Percentiles rank a stretch among this genome's conserved stretches.
phyloP scores from a whole-genome alignment of 139 green algal genomes.

The Deuterostichococcus epilithicus region DNA sequence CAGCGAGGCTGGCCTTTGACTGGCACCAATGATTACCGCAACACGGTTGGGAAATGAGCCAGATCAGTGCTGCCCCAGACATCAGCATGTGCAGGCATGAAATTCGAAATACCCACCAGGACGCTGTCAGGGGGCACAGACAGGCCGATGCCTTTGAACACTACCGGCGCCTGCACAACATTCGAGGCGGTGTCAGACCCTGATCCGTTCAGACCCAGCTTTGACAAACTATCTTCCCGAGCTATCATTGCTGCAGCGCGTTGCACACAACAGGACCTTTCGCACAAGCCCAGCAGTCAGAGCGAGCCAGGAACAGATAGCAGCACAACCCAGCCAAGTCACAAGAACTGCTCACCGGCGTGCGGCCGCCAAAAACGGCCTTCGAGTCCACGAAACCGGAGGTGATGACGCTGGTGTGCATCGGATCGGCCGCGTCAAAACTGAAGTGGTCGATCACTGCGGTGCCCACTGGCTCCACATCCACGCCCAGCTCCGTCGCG shows the following conservation, averaged over 20 bases:
- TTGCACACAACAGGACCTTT: too few relatives aligned
- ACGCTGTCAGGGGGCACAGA: slow-evolving; percentile 55
- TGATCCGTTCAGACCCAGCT: too few relatives aligned
- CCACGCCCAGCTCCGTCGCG: slow-evolving; percentile 62
- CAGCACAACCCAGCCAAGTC: too few relatives aligned
- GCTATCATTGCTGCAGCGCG: too few relatives aligned
- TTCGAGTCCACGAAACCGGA: neutral
- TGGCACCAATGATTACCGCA: too few relatives aligned
- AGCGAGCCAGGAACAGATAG: too few relatives aligned
- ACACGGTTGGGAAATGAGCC: too few relatives aligned
- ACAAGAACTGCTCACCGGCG: neutral
- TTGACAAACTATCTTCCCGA: too few relatives aligned
- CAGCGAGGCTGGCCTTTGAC: too few relatives aligned
- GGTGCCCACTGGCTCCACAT: slow-evolving; percentile 64
- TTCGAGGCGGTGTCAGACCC: slow-evolving; percentile 34
- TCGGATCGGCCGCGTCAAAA: neutral
- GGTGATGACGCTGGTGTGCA: slow-evolving; percentile 20
- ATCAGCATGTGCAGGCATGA: neutral
- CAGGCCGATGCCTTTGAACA: slow-evolving; percentile 61
- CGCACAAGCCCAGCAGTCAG: too few relatives aligned
- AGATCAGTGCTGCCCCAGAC: neutral
- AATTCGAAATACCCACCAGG: slow-evolving; percentile 39
- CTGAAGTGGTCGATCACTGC: slow-evolving; percentile 28
- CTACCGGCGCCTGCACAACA: slow-evolving; percentile 36
- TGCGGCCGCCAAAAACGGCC: neutral